Evolutionary conservation across 2,329 filamentous ascomycete genomes (phyloP).

Genomic region (Cladophialophora yegresii): DNA sequence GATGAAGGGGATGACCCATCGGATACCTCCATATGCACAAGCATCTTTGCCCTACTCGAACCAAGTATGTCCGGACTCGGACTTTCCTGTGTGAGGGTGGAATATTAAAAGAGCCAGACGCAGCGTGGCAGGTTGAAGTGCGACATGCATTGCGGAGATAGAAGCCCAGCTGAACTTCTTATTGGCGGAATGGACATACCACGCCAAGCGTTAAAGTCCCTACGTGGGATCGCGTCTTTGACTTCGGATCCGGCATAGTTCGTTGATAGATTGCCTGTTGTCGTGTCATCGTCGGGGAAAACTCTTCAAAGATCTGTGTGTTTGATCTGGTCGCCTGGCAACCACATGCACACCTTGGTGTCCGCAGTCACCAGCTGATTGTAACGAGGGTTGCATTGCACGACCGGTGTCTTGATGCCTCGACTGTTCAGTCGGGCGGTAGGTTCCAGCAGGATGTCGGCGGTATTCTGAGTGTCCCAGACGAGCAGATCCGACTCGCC

Average conservation of each 20-base stretch:
- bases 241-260: neutral
- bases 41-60: neutral
- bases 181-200: constrained; percentile 13
- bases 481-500: constrained; percentile 71
- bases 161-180: neutral
- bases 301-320: constrained; percentile 29
- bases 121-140: neutral
- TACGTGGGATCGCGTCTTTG: neutral
- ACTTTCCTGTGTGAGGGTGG: neutral
- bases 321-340: constrained; percentile 51
- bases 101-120: neutral
- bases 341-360: constrained; percentile 76
- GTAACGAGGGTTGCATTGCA: constrained; percentile 86
- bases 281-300: neutral
- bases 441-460: constrained; percentile 57
- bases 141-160: constrained; percentile 5
- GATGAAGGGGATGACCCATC: neutral
- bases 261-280: neutral
- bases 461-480: constrained; percentile 73
- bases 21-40: neutral
- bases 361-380: constrained; percentile 92
- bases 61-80: neutral
- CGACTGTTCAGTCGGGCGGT: constrained; percentile 45
- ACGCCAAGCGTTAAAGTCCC: constrained; percentile 3
- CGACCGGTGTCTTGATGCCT: constrained; percentile 65